phyloP scores from a whole-genome alignment of 1,284 basidiomycete genomes.

The Megacollybia platyphylla region DNA sequence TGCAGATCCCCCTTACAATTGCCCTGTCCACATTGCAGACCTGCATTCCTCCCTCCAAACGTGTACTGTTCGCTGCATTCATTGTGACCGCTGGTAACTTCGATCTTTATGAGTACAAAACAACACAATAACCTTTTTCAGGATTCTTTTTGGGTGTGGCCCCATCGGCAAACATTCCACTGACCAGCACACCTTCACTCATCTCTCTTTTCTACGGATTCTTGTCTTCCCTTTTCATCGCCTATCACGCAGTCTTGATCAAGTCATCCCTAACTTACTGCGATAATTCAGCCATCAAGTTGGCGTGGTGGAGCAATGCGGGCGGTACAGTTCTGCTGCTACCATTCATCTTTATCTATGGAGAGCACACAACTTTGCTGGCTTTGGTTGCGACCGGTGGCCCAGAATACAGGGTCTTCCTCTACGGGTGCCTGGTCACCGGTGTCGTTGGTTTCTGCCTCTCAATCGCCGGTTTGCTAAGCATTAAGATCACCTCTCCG shows the following conservation, averaged over 20 bases:
- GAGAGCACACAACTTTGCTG: constrained; percentile 32
- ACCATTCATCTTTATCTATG: constrained; percentile 46
- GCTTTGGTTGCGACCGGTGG: constrained; percentile 19
- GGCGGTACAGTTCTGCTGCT: constrained; percentile 51
- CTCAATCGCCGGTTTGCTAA: constrained; percentile 55
- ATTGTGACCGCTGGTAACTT: constrained; percentile 28
- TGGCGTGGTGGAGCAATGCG: constrained; percentile 67
- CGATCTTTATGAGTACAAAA: no score
- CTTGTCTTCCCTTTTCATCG: constrained; percentile 60
- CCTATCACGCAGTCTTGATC: constrained; percentile 62
- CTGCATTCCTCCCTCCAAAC: constrained; percentile 28
- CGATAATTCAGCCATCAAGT: constrained; percentile 54
- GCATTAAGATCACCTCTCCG: constrained; percentile 63
- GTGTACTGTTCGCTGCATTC: constrained; percentile 38
- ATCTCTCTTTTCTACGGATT: constrained; percentile 55
- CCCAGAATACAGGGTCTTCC: constrained; percentile 34
- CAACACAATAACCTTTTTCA: no score
- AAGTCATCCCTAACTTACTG: constrained; percentile 55
- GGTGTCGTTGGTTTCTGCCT: constrained; percentile 65
- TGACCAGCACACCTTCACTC: constrained; percentile 30
- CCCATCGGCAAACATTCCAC: constrained; percentile 28
- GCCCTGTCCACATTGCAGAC: constrained; percentile 41
- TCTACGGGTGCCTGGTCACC: constrained; percentile 52
- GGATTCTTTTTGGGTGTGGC: constrained; percentile 57
- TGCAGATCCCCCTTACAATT: constrained; percentile 69